Evolutionary conservation across 2,329 filamentous ascomycete species (phyloP).

Genomic region (Blastomyces silverae): DNA sequence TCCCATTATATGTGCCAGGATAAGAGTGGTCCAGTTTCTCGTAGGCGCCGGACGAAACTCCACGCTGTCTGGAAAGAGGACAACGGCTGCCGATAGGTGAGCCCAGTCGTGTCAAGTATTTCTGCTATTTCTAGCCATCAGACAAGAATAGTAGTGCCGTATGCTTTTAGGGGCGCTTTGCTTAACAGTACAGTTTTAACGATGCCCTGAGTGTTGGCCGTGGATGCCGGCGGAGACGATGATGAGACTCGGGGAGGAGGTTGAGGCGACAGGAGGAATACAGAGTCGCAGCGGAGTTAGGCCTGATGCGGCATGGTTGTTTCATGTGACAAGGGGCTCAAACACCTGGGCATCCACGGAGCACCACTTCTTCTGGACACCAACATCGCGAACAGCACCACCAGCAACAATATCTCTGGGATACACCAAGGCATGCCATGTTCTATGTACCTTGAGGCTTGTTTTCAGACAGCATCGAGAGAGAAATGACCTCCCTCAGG

Average conservation of each 20-base stretch:
- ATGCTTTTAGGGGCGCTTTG: background rate
- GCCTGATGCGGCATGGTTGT: slow-evolving; percentile 9
- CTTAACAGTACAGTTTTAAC: background rate
- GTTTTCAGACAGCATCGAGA: background rate
- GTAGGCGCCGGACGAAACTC: slow-evolving; percentile 9
- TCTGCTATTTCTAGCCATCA: background rate
- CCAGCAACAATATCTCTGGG: background rate
- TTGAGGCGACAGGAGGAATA: background rate
- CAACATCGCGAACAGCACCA: background rate
- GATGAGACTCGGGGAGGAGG: slow-evolving; percentile 2
- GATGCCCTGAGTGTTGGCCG: background rate
- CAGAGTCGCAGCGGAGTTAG: slow-evolving; percentile 2
- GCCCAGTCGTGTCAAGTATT: background rate
- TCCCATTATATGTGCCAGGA: background rate
- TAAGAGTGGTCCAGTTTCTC: background rate
- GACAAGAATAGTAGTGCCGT: background rate
- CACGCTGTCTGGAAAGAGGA: background rate
- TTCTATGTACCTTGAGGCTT: background rate
- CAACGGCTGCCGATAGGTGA: background rate
- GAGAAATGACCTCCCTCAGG: background rate
- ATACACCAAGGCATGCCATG: background rate
- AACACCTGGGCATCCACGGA: slow-evolving; percentile 5
- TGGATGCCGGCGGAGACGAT: background rate
- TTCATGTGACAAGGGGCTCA: slow-evolving; percentile 14
- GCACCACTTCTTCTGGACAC: background rate